phyloP scores from a whole-genome alignment of 352 stramenopile species.

The Phytopythium aichiense region DNA sequence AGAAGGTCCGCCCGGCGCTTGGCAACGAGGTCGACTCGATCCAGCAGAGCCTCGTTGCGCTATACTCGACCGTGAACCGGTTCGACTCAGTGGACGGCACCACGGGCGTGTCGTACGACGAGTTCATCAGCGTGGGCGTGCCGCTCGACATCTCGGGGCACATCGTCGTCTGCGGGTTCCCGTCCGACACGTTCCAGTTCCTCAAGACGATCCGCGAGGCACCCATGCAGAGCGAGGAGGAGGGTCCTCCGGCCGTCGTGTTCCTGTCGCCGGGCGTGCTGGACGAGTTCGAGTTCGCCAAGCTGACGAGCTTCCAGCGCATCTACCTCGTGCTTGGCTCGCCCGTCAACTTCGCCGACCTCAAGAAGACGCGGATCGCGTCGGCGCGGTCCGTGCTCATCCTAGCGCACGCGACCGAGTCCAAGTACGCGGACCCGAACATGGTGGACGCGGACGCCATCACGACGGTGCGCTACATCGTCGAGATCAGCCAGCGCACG shows the following conservation, averaged over 20 bases:
- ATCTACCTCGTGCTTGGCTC: slow-evolving; percentile 72
- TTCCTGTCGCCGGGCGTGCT: slow-evolving; percentile 51
- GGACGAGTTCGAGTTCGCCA: slow-evolving; percentile 51
- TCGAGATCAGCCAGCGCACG: slow-evolving; percentile 69
- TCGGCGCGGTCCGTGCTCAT: slow-evolving; percentile 57
- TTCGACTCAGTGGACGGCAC: slow-evolving; percentile 22
- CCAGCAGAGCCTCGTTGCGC: slow-evolving; percentile 47
- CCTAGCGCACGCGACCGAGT: slow-evolving; percentile 36
- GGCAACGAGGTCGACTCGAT: slow-evolving; percentile 60
- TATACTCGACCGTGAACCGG: slow-evolving; percentile 35
- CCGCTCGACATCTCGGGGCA: slow-evolving; percentile 38
- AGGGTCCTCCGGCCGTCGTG: slow-evolving; percentile 40
- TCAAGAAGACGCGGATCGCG: slow-evolving; percentile 65
- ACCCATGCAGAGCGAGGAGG: slow-evolving; percentile 30
- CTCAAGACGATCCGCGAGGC: slow-evolving; percentile 68
- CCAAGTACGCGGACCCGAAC: slow-evolving; percentile 64
- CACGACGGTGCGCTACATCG: slow-evolving; percentile 75
- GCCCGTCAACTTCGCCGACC: slow-evolving; percentile 67
- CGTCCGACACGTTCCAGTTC: slow-evolving; percentile 59
- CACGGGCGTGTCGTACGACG: slow-evolving; percentile 35
- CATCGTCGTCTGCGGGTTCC: slow-evolving; percentile 72
- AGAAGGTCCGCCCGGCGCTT: slow-evolving; percentile 57
- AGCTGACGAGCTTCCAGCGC: slow-evolving; percentile 43
- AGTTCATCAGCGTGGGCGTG: slow-evolving; percentile 41
- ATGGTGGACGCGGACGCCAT: slow-evolving; percentile 84